phyloP scores from a whole-genome alignment of 305 asterid species.

The Fraxinus greggii region DNA sequence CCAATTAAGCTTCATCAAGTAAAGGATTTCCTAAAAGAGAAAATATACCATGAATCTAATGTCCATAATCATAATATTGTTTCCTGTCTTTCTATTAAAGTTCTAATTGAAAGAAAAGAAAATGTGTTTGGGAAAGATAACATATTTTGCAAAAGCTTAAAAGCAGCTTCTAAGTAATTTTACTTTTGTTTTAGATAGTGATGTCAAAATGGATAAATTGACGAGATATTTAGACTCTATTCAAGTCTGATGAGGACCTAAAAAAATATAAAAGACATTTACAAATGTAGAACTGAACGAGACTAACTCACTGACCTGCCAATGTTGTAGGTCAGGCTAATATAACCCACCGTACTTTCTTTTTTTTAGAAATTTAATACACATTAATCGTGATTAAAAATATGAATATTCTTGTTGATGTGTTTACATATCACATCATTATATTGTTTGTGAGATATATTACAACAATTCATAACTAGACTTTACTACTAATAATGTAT shows the following conservation, averaged over 20 bases:
- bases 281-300: not conserved
- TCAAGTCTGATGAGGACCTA: not conserved
- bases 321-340: not conserved
- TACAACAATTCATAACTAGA: too few species aligned
- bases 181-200: not conserved
- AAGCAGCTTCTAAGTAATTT: not conserved
- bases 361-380: too few species aligned
- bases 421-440: not conserved
- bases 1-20: constrained; percentile 1
- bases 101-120: not conserved
- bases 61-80: not conserved
- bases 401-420: not conserved
- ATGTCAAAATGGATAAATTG: not conserved
- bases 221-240: not conserved
- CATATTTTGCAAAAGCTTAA: not conserved
- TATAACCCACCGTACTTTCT: not conserved
- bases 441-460: not conserved
- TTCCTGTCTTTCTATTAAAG: not conserved
- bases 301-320: not conserved
- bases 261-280: not conserved
- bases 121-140: not conserved
- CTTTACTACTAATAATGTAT: too few species aligned
- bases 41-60: not conserved
- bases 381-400: too few species aligned
- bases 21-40: not conserved